phyloP scores from a whole-genome alignment of 805 yeast genomes.

The Wickerhamiella domercqiae region DNA sequence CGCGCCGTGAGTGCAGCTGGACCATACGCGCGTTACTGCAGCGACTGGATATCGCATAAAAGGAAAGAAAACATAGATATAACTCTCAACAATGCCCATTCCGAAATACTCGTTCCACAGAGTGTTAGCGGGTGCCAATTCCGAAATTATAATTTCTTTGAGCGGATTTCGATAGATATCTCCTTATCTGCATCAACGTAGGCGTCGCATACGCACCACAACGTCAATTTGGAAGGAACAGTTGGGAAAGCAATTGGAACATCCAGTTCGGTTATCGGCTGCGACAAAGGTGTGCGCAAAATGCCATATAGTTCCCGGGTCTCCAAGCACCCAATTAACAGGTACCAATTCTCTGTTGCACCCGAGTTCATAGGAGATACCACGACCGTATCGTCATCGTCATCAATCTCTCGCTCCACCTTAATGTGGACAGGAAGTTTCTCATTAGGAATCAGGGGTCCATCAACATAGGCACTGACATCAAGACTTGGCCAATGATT shows the following conservation, averaged over 20 bases:
- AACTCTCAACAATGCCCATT: too few relatives aligned
- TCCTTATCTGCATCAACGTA: conserved; percentile 91
- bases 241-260: conserved; percentile 27
- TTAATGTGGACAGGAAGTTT: conserved; percentile 29
- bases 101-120: too few relatives aligned
- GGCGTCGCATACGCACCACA: conserved; percentile 86
- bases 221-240: conserved; percentile 38
- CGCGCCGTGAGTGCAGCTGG: too few relatives aligned
- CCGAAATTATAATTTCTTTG: too few relatives aligned
- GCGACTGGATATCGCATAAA: too few relatives aligned
- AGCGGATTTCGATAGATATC: conserved; percentile 30
- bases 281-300: conserved; percentile 41
- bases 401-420: conserved; percentile 39
- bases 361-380: conserved; percentile 2
- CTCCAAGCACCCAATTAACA: conserved; percentile 57
- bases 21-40: too few relatives aligned
- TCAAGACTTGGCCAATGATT: conserved; percentile 84
- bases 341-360: conserved; percentile 44
- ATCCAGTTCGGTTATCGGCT: conserved; percentile 31
- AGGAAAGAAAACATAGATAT: too few relatives aligned
- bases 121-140: too few relatives aligned
- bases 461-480: conserved; percentile 33
- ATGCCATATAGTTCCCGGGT: conserved; percentile 55
- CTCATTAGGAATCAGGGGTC: conserved; percentile 32
- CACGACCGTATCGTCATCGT: conserved; percentile 47